Evolutionary conservation across 2,329 filamentous ascomycete species (phyloP).

Genomic region (Dothiorella sarmentorum): DNA sequence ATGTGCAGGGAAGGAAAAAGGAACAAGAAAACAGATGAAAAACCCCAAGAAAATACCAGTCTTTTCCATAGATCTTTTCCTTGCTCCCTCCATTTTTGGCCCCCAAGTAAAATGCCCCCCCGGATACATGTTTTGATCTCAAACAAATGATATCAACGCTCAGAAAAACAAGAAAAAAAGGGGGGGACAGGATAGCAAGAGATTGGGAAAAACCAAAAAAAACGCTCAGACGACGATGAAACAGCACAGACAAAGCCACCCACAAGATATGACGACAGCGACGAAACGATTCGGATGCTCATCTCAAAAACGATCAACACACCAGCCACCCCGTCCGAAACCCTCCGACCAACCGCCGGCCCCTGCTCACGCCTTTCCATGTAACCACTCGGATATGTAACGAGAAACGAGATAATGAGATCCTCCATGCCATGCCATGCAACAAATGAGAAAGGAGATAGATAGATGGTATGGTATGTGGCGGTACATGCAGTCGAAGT

Average conservation of each 20-base stretch:
- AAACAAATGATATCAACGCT: conserved; percentile 6
- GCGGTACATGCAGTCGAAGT: conserved; percentile 9
- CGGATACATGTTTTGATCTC: background rate
- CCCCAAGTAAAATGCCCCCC: no score
- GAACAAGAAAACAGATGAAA: background rate
- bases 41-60: background rate
- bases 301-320: conserved; percentile 8
- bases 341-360: background rate
- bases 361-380: background rate
- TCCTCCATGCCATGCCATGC: conserved; percentile 12
- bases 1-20: background rate
- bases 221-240: background rate
- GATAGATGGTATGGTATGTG: conserved; percentile 9
- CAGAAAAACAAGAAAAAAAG: no score
- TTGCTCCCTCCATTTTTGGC: no score
- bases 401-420: background rate
- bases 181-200: no score
- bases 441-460: conserved; percentile 8
- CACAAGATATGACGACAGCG: background rate
- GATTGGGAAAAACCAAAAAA: background rate
- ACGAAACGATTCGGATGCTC: conserved; percentile 10
- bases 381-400: background rate
- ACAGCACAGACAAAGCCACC: background rate
- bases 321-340: background rate
- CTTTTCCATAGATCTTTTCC: conserved; percentile 3